Conservation (phyloP, 2,329 filamentous ascomycete genomes). For the Aspergillus sp. region DNA sequence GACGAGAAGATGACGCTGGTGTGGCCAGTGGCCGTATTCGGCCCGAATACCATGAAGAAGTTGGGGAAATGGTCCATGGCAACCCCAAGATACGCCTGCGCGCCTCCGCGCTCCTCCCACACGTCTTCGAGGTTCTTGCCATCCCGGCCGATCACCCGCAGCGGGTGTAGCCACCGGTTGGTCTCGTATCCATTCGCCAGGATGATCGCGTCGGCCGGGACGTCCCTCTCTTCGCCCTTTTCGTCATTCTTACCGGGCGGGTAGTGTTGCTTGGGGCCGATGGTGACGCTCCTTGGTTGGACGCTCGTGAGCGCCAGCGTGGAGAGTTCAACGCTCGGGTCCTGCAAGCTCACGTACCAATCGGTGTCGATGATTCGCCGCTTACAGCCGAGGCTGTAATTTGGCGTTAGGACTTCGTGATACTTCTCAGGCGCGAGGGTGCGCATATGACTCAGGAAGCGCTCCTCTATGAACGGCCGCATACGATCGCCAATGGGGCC, state of each 20-base stretch:
- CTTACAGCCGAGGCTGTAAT: slow-evolving; percentile 56
- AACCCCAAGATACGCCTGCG: slow-evolving; percentile 52
- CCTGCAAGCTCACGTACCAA: slow-evolving; percentile 46
- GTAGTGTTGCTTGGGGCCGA: slow-evolving; percentile 43
- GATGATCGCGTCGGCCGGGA: slow-evolving; percentile 52
- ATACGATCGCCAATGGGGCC: slow-evolving; percentile 26
- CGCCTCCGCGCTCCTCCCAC: slow-evolving; percentile 51
- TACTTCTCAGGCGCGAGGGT: slow-evolving; percentile 49
- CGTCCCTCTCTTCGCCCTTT: slow-evolving; percentile 27
- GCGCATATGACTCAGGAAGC: slow-evolving; percentile 40
- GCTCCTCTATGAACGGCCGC: slow-evolving; percentile 33
- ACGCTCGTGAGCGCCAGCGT: slow-evolving; percentile 43
- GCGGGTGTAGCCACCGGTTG: slow-evolving; percentile 44
- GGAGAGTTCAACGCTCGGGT: slow-evolving; percentile 46
- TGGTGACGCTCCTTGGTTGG: slow-evolving; percentile 39
- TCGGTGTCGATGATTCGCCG: slow-evolving; percentile 51
- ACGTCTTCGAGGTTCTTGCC: slow-evolving; percentile 45
- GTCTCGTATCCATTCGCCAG: slow-evolving; percentile 54
- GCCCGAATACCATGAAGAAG: slow-evolving; percentile 55
- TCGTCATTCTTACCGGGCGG: slow-evolving; percentile 23
- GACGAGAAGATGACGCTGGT: slow-evolving; percentile 50
- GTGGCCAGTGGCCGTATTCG: slow-evolving; percentile 56
- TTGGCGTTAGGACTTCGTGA: slow-evolving; percentile 51
- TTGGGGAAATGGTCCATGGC: slow-evolving; percentile 55
- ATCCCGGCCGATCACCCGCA: slow-evolving; percentile 44